A percentile compares a stretch with the other conserved stretches of the same genome.
Evolutionary conservation across 768 basidiomycete species (phyloP).

Genomic region (Lactarius psammicola): DNA sequence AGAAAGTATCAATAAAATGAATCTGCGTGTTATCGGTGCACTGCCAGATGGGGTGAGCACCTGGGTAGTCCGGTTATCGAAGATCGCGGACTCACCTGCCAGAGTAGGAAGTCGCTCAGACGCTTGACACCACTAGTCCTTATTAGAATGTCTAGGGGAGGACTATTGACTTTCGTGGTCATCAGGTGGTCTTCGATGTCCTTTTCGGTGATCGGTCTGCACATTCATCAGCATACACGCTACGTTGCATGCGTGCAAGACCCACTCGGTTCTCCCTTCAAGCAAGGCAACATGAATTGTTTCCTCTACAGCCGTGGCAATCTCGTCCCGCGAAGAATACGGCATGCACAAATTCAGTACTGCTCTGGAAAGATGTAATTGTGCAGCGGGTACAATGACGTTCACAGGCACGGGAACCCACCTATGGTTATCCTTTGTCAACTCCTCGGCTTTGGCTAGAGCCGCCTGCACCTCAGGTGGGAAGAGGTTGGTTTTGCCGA

Average conservation of each 20-base stretch:
- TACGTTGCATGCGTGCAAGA: conserved; percentile 8
- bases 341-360: conserved; percentile 92
- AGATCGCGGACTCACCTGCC: conserved; percentile 70
- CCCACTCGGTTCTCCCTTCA: conserved; percentile 35
- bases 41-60: conserved; percentile 41
- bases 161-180: conserved; percentile 62
- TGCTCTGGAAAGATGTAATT: conserved; percentile 47
- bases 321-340: conserved; percentile 90
- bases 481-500: conserved; percentile 74
- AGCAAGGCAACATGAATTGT: conserved; percentile 46
- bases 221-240: conserved; percentile 8
- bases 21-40: conserved; percentile 81
- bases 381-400: conserved; percentile 4
- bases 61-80: background rate
- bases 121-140: conserved; percentile 90
- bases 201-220: conserved; percentile 58
- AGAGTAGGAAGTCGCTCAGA: conserved; percentile 86
- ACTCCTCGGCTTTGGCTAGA: conserved; percentile 63
- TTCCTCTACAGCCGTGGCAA: conserved; percentile 70
- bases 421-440: conserved; percentile 75
- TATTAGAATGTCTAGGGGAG: conserved; percentile 85
- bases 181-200: conserved; percentile 67
- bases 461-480: conserved; percentile 73
- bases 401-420: conserved; percentile 33
- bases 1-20: conserved; percentile 80